A percentile compares a stretch with the other conserved stretches of the same genome.
Conservation (phyloP, 2,329 filamentous ascomycete genomes). For the Biscogniauxia mediterranea region DNA sequence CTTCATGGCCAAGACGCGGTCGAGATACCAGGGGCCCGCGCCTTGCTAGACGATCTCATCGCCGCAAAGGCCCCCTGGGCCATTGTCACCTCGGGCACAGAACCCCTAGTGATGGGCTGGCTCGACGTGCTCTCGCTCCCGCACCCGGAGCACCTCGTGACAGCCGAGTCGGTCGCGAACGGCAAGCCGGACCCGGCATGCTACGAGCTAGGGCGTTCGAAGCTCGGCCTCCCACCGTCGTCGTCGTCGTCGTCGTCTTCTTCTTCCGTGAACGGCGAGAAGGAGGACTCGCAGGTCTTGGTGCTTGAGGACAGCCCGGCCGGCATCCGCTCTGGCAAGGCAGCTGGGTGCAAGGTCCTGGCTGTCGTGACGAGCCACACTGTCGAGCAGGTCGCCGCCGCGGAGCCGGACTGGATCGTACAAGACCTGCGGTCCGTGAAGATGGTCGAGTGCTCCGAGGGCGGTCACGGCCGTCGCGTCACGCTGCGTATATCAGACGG, state of each 20-base stretch:
- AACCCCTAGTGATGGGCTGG: constrained; percentile 69
- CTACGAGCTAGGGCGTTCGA: constrained; percentile 66
- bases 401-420: constrained; percentile 86
- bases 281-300: constrained; percentile 50
- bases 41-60: constrained; percentile 67
- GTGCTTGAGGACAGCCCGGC: constrained; percentile 90
- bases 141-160: constrained; percentile 64
- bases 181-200: constrained; percentile 78
- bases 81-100: constrained; percentile 76
- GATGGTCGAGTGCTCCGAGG: constrained; percentile 54
- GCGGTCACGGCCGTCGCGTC: constrained; percentile 47
- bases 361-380: constrained; percentile 84
- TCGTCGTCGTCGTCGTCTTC: constrained; percentile 12
- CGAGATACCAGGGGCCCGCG: constrained; percentile 81
- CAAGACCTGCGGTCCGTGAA: constrained; percentile 73
- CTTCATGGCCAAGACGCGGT: constrained; percentile 74
- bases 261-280: no score
- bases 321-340: constrained; percentile 79
- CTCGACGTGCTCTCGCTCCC: constrained; percentile 65
- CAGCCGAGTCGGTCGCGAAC: constrained; percentile 70
- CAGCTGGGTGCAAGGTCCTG: constrained; percentile 79
- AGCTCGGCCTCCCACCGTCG: constrained; percentile 51
- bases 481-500: constrained; percentile 68
- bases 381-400: constrained; percentile 66
- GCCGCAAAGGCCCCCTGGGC: constrained; percentile 69